Evolutionary conservation across 768 basidiomycete genomes (phyloP), one percentile per base, ranked within the genome.

Genomic region (Mycena rebaudengoi): DNA sequence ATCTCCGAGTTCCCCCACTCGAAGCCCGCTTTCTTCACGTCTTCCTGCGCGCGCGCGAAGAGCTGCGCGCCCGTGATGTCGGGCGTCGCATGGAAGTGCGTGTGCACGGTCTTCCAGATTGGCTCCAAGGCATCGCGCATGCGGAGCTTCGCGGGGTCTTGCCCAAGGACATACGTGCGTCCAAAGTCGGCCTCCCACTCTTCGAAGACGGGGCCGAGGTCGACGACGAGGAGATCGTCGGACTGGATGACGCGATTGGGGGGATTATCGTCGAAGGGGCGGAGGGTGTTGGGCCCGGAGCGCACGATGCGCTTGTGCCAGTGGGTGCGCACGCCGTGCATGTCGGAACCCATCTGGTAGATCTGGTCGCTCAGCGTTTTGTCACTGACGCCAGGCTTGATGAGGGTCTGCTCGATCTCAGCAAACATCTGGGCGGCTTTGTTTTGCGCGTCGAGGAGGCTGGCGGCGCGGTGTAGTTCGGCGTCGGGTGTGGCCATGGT

Each of bases 221-320:
- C 56, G 25, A 58, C 56, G 43, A 58, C 45, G 56, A 58, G 56
- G 32, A 58, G 29, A 33, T 58, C 56, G 44, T 58, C 56, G 29
- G 44, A 16, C 33, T 48, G 44, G 45, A 58, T 46, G 14, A 48
- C 41, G n/a, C 56, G 56, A 35, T 58, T 45, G 30, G 56, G 44
- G 14, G 56, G 56, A 28, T 58, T 58, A 18, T 58, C 56, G 44
- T 58, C 56, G 56, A 58, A 58, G 23, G 56, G 56, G 16, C 30
- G 29, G 23, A 58, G 56, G 23, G 56, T 58, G 33, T 48, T 58
- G 56, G 56, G 56, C 45, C 56, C 56, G 45, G 56, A 58, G 44
- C 56, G 56, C 20, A 58, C 45, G 33, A 58, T 58, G 32, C 56
- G 56, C 43, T 58, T 58, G 56, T 58, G 56, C 56, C 56, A 58